Evolutionary conservation across 176 grass and related monocot species (phyloP).

Genomic region (Aegilops speltoides): DNA sequence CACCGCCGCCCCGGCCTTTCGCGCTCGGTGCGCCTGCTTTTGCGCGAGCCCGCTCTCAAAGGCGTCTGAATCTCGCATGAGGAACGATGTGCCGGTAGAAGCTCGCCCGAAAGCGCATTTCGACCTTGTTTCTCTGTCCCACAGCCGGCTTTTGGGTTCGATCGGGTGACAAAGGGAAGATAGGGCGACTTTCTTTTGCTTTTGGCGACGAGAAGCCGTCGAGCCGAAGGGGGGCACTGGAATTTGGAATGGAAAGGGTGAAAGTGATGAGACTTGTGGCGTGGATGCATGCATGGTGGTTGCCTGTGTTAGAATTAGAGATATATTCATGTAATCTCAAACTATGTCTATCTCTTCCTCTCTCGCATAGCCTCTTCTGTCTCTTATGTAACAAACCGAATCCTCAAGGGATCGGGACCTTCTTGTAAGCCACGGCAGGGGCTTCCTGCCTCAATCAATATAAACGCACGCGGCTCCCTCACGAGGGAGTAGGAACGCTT

Average conservation of each 20-base stretch:
- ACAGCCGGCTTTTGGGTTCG: background rate
- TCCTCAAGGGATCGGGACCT: too few species aligned
- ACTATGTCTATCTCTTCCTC: too few species aligned
- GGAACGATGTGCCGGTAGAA: background rate
- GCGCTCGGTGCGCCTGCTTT: constrained; percentile 42
- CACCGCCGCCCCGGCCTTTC: constrained; percentile 16
- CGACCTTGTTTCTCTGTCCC: background rate
- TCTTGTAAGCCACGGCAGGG: too few species aligned
- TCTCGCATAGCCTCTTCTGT: too few species aligned
- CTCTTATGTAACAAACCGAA: too few species aligned
- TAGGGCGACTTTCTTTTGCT: background rate
- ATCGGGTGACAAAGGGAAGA: background rate
- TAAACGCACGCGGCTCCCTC: too few species aligned
- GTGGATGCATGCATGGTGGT: background rate
- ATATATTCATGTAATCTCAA: too few species aligned
- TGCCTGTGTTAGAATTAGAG: too few species aligned
- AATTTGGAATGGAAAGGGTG: background rate
- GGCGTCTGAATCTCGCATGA: background rate
- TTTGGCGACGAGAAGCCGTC: background rate
- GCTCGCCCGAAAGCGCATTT: background rate
- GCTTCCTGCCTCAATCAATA: too few species aligned
- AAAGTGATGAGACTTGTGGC: background rate
- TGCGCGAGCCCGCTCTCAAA: background rate
- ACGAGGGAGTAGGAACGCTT: too few species aligned
- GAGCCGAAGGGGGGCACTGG: background rate